Evolutionary conservation across 2,329 filamentous ascomycete species (phyloP).

Genomic region (Fusarium protoensiforme): DNA sequence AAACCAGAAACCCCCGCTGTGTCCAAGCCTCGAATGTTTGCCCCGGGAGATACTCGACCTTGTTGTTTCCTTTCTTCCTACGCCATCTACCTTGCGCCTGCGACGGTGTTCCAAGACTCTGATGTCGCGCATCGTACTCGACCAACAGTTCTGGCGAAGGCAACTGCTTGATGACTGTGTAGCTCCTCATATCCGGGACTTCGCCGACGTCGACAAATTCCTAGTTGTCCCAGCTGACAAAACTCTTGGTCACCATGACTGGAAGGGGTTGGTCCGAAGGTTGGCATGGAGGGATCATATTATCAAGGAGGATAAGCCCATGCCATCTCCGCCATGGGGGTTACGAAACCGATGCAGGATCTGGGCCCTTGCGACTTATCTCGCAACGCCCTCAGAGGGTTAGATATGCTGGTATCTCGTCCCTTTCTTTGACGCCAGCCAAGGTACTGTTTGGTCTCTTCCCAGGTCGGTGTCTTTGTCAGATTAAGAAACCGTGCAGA

Average conservation of each 20-base stretch:
- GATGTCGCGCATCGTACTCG: not conserved
- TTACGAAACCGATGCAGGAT: conserved; percentile 1
- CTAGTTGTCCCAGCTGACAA: not conserved
- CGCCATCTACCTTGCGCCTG: not conserved
- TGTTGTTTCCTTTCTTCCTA: not conserved
- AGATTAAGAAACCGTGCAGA: not conserved
- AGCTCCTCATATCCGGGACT: not conserved
- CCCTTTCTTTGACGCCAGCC: not conserved
- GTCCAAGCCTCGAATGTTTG: not conserved
- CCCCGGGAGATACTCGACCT: not conserved
- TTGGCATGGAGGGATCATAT: not conserved
- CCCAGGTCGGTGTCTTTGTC: not conserved
- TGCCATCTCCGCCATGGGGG: not conserved
- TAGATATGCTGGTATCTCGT: not conserved
- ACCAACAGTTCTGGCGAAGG: not conserved
- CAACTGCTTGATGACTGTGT: not conserved
- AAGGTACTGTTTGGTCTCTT: not conserved
- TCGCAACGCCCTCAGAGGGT: not conserved
- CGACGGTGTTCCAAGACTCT: not conserved
- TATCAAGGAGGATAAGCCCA: not conserved
- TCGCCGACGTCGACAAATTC: not conserved
- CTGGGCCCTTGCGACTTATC: not conserved
- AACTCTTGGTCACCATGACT: not conserved
- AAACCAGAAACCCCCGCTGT: not conserved
- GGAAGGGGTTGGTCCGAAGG: not conserved